phyloP scores from a whole-genome alignment of 371 early-diverging fungal species.

The Basidiobolus heterosporus region DNA sequence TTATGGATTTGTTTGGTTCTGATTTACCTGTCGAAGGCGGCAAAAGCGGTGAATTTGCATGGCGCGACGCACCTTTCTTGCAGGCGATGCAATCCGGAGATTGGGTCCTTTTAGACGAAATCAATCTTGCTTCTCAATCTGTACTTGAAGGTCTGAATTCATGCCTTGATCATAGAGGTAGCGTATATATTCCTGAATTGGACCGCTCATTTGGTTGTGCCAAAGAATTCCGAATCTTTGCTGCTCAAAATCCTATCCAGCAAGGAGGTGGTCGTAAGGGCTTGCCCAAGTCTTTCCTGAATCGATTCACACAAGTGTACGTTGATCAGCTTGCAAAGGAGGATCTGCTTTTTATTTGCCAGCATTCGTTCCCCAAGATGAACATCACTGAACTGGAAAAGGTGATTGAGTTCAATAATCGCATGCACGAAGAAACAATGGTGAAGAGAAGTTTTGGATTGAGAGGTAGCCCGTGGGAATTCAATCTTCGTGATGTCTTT shows the following conservation, averaged over 20 bases:
- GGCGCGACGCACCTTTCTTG: constrained; percentile 95
- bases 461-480: constrained; percentile 93
- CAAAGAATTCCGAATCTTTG: constrained; percentile 86
- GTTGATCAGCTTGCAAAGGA: constrained; percentile 62
- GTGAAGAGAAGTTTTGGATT: constrained; percentile 58
- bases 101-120: constrained; percentile 98
- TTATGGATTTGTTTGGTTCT: constrained; percentile 97
- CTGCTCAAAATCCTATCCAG: constrained; percentile 94
- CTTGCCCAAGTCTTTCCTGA: constrained; percentile 94
- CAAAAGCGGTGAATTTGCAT: constrained; percentile 74
- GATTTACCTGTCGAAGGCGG: constrained; percentile 90
- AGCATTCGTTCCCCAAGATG: constrained; percentile 45
- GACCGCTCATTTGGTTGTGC: constrained; percentile 70
- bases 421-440: constrained; percentile 74
- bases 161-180: constrained; percentile 94
- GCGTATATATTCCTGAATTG: constrained; percentile 88
- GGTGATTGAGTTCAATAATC: constrained; percentile 78
- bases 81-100: constrained; percentile 88
- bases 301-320: constrained; percentile 93
- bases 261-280: constrained; percentile 98
- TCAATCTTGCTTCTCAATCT: constrained; percentile 97
- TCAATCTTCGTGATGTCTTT: constrained; percentile 90
- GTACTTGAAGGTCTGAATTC: constrained; percentile 99
- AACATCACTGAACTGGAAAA: constrained; percentile 24
- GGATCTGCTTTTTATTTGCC: constrained; percentile 66